Evolutionary conservation across 345 rosid genomes (phyloP).

Genomic region (Corchorus olitorius): DNA sequence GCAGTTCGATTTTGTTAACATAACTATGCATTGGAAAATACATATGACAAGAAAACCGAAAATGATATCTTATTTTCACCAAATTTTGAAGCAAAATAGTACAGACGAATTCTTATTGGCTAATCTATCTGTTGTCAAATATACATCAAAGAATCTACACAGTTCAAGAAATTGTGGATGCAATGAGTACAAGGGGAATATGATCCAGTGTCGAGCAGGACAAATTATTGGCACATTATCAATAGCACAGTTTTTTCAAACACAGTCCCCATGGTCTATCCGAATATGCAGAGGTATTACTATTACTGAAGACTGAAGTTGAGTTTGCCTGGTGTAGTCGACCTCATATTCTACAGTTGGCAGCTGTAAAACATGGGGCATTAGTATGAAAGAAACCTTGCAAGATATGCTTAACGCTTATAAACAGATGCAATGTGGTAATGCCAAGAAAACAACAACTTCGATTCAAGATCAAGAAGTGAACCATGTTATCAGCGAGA

Average conservation of each 20-base stretch:
- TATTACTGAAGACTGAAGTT: no score
- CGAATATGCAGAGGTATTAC: neutral
- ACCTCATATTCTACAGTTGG: conserved; percentile 65
- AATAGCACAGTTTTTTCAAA: neutral
- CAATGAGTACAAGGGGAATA: neutral
- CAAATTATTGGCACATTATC: neutral
- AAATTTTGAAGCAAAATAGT: neutral
- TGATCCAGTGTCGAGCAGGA: neutral
- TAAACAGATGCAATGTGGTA: neutral
- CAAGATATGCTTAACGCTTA: neutral
- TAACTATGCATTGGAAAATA: neutral
- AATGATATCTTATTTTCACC: neutral
- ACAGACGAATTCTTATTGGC: neutral
- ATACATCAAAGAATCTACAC: neutral
- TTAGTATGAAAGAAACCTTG: conserved; percentile 4
- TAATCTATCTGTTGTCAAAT: neutral
- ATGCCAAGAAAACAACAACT: neutral
- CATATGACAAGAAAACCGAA: neutral
- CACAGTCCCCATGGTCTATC: neutral
- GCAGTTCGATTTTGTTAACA: neutral
- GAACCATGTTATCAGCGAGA: neutral
- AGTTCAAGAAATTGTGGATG: neutral
- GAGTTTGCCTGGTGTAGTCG: neutral
- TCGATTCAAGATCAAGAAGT: neutral
- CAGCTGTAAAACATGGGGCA: conserved; percentile 42